These are phyloP conservation scores for Colletotrichum sp. DNA, from an alignment of 2,329 filamentous ascomycete genomes.

Conservation along the genomic window DNA sequence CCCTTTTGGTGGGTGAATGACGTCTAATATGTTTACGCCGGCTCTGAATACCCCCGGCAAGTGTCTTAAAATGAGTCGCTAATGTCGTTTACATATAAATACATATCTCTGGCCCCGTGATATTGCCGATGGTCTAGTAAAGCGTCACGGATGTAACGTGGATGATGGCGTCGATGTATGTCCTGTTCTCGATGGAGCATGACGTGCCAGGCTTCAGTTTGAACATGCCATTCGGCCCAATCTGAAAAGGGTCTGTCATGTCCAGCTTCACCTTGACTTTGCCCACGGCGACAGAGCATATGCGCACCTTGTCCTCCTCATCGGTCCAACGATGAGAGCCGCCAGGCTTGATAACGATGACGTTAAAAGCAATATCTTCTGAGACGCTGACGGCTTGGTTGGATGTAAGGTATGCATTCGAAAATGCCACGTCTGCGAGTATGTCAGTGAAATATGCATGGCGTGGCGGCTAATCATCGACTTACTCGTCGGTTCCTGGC, in stretches of 20 bases:
- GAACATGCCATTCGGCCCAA: conserved; percentile 52
- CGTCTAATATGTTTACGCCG: background rate
- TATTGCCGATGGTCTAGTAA: background rate
- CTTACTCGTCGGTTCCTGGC: conserved; percentile 37
- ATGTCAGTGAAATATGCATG: background rate
- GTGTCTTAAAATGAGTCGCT: background rate
- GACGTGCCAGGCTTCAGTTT: conserved; percentile 40
- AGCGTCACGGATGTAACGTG: conserved; percentile 40
- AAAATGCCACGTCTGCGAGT: conserved; percentile 45
- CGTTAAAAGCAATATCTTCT: conserved; percentile 43
- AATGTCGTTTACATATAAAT: background rate
- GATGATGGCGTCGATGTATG: conserved; percentile 49
- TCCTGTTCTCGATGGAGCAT: conserved; percentile 45
- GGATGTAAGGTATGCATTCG: conserved; percentile 43
- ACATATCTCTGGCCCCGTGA: background rate
- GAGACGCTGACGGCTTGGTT: conserved; percentile 39
- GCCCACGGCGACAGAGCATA: conserved; percentile 44
- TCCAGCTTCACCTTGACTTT: conserved; percentile 44
- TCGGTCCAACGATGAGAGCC: conserved; percentile 33
- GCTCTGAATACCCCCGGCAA: background rate
- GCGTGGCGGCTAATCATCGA: background rate
- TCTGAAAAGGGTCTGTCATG: conserved; percentile 37
- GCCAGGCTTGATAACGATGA: conserved; percentile 45
- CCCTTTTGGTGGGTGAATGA: background rate
- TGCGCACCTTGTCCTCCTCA: conserved; percentile 35